Evolutionary conservation across 2,329 filamentous ascomycete genomes (phyloP).

Genomic region (Trichophyton rubrum): DNA sequence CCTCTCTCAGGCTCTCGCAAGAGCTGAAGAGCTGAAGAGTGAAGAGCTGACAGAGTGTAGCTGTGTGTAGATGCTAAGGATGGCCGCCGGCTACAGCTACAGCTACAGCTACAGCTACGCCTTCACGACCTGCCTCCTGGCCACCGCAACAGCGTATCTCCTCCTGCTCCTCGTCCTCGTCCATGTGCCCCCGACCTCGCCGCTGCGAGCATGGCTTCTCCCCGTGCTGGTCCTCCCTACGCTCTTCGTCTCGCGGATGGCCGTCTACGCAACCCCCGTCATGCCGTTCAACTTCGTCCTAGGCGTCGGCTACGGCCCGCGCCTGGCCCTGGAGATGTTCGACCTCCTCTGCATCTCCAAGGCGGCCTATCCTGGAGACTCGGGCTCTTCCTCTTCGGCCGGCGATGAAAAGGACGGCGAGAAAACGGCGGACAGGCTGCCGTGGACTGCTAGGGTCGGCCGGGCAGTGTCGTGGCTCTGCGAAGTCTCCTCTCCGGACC

Average conservation of each 20-base stretch:
- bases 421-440: not conserved
- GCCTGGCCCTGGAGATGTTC: conserved; percentile 7
- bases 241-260: not conserved
- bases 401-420: not conserved
- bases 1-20: too few species aligned
- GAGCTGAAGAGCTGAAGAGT: too few species aligned
- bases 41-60: not conserved
- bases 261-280: conserved; percentile 3
- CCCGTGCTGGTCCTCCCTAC: conserved; percentile 5
- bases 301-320: not conserved
- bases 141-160: not conserved
- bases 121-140: not conserved
- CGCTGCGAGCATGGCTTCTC: conserved; percentile 2
- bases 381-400: not conserved
- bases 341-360: conserved; percentile 8
- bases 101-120: not conserved
- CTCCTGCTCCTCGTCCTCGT: conserved; percentile 5
- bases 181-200: conserved; percentile 5
- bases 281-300: conserved; percentile 4
- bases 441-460: not conserved
- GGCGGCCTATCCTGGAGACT: not conserved
- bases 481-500: conserved; percentile 1
- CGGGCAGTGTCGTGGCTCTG: not conserved
- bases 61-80: not conserved
- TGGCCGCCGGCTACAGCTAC: not conserved